Evolutionary conservation across 106 monocot genomes (phyloP), one percentile per base, ranked within the genome.

Genomic region (Dendrobium huoshanense): DNA sequence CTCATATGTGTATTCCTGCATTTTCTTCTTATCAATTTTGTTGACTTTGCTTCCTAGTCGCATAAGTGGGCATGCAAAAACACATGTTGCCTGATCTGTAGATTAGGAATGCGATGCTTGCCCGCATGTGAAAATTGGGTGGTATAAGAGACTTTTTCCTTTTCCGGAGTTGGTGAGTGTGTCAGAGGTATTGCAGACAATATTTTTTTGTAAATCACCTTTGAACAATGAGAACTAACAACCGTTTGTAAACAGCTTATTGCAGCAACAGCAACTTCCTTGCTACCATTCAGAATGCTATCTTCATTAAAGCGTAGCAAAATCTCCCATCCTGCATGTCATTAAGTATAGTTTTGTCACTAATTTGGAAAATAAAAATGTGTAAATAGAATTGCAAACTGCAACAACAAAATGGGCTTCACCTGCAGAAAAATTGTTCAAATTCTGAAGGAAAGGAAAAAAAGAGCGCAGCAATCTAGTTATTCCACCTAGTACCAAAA

Each of bases 211-310:
- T n/a, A 77, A 37, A 59, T 41, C 81, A 98, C 98, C 92, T 98
- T 95, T 40, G 93, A 84, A 80, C 93, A 99, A 79, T 95, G 91
- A 75, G 95, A 93, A 85, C 84, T 84, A 80, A 90, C 90, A 76
- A 87, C 84, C 73, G 90, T 91, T 80, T 99, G 99, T 78, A 99
- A 88, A 75, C 99, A 99, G 75, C 83, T 92, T 83, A 93, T 87
- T 80, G 91, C 99, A 86, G 99, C 99, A 87, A 99, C 80, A 84
- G 93, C 91, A 83, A 99, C 93, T 85, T 99, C 99, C 84, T 93
- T 99, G 74, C 99, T 99, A 59, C 99, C 99, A 90, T 87, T 90
- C 80, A 87, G 79, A 49, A 99, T 95, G 83, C 99, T 90, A 77
- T 93, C 93, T 84, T 86, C 90, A 77, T 95, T 80, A 86, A 99